These are phyloP conservation scores for Malassezia restricta DNA, from an alignment of 1,284 basidiomycete genomes.

Conservation along the genomic window DNA sequence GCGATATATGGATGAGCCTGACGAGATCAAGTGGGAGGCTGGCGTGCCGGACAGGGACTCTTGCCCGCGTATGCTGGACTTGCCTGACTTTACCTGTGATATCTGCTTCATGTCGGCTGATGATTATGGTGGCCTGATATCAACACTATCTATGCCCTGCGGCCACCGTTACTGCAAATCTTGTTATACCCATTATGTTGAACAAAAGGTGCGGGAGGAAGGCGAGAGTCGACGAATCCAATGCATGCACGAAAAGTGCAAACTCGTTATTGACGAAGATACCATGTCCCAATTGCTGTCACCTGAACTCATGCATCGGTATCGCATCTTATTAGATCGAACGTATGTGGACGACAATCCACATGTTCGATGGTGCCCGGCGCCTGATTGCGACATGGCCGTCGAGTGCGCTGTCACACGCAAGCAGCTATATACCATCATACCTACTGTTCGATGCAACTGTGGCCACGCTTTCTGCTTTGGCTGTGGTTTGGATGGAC, in stretches of 20 bases:
- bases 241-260: conserved; percentile 87
- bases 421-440: conserved; percentile 57
- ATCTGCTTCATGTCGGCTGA: conserved; percentile 36
- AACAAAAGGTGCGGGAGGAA: conserved; percentile 76
- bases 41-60: conserved; percentile 33
- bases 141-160: conserved; percentile 37
- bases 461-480: conserved; percentile 58
- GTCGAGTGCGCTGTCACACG: conserved; percentile 66
- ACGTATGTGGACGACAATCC: conserved; percentile 78
- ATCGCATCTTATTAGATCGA: conserved; percentile 73
- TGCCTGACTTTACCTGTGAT: conserved; percentile 35
- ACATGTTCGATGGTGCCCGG: conserved; percentile 81
- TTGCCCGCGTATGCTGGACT: conserved; percentile 12
- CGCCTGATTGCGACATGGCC: conserved; percentile 58
- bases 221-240: conserved; percentile 68
- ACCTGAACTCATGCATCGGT: conserved; percentile 49
- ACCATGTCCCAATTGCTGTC: conserved; percentile 31
- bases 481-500: conserved; percentile 52
- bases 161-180: conserved; percentile 47
- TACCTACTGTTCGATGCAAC: conserved; percentile 76
- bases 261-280: conserved; percentile 54
- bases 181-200: conserved; percentile 77
- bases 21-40: conserved; percentile 35
- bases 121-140: conserved; percentile 26
- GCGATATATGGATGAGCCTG: conserved; percentile 41